Evolutionary conservation across 2,329 filamentous ascomycete genomes (phyloP), one percentile per base, ranked within the genome.

Genomic region (Cladophialophora yegresii): DNA sequence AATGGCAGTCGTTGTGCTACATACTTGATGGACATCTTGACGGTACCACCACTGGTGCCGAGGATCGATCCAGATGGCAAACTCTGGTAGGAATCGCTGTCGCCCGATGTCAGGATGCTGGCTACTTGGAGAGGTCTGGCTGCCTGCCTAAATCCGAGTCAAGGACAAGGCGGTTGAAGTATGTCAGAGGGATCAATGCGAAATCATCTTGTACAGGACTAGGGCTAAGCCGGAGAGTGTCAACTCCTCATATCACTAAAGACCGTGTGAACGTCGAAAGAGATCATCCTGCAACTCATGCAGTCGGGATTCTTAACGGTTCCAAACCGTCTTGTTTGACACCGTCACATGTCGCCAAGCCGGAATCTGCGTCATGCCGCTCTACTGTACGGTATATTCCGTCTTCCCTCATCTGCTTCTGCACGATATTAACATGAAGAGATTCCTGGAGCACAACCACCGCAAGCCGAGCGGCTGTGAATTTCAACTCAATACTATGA

Each of bases 11-110:
- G 9, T 7, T 2, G 13, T 26, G 45, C 22, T 16, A 32, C 57
- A 49, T 59, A 59, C 57, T 59, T 59, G 57, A 59, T 51, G 47
- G 57, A 59, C 57, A 59, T 59, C n/a, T 10, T 50, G 47, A 43
- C 36, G 8, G 36, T 43, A 16, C 13, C 36, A 13, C 16, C 16
- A 40, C 13, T n/a, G 36, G 36, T 40, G 36, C 36, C 36, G 16
- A 43, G n/a, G 16, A 7, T 43, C 16, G 16, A 7, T 43, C 16
- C 7, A 13, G 16, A 16, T 8, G 36, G 16, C 36, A 43, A 20
- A 2, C 2, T n/a, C 36, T n/a, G 2, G 36, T n/a, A 16, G 5
- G 36, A 43, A n/a, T 40, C 3, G 36, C 36, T 6, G 36, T 40
- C 36, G n/a, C n/a, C 36, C 2, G 36, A n/a, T 7, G 36, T 43